Evolutionary conservation across 2,329 filamentous ascomycete species (phyloP), one percentile per base, ranked within the genome.

Genomic region (Penicillium sp.): DNA sequence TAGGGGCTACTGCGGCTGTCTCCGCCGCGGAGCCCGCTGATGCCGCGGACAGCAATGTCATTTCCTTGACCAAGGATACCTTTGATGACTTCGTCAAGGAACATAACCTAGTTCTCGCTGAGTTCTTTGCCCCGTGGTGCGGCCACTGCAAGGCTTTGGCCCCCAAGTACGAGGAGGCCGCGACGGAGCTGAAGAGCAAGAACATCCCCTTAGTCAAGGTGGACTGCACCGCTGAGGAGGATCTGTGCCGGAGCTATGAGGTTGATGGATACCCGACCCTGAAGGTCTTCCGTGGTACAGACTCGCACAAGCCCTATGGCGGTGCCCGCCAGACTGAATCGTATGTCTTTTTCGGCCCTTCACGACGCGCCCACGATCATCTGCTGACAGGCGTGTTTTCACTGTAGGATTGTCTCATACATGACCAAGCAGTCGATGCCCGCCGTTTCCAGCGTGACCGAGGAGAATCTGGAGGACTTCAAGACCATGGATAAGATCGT

Each of bases 351-450:
- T 9, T 2, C 7, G n/a, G 6, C 20, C 9, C 8, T 20, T 32
- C 28, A 20, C 13, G 24, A 18, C 42, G 42, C 29, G 29, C 20
- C 20, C 20, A 29, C 6, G 27, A 38, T 15, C 6, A 46, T 47
- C 28, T 57, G 46, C 68, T 67, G 38, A 69, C 55, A 18, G 27
- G 10, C 39, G 13, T 28, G 38, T 39, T 42, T 27, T 20, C 31
- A 2, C 31, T 56, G 3, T 37, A 81, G 79, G 31, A 83, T 87
- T 63, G 73, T 85, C 57, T 87, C 83, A 24, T 97, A 95, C 81
- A 98, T 98, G 93, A 87, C 89, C 72, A 98, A 97, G 83, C 93
- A 97, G 78, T 88, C 89, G 24, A 82, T 98, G 53, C 93, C 93
- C 46, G 88, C 93, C 58, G 91, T 98, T 58, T 96, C 93, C 5